Evolutionary conservation across 108 stramenopile species (phyloP).

Genomic region (Pelagomonas calceolata): DNA sequence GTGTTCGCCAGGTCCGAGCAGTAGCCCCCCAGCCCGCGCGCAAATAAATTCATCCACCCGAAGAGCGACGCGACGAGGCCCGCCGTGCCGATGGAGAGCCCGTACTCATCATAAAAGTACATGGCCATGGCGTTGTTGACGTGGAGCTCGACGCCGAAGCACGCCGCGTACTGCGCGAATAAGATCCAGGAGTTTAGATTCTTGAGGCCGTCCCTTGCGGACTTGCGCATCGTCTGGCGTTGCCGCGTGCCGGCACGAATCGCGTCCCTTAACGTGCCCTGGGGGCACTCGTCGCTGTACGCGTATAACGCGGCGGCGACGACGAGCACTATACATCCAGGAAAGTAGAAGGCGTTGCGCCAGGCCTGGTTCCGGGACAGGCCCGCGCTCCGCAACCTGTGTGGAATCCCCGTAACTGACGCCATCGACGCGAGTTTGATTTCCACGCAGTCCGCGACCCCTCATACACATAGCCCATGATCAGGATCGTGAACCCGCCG

Average conservation of each 20-base stretch:
- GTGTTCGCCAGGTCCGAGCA: constrained; percentile 32
- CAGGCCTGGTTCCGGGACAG: constrained; percentile 48
- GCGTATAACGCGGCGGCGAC: constrained; percentile 36
- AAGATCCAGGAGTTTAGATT: constrained; percentile 76
- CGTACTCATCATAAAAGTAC: constrained; percentile 68
- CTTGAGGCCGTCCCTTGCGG: constrained; percentile 50
- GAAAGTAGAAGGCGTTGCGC: constrained; percentile 59
- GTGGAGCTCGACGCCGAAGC: constrained; percentile 82
- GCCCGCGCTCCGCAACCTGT: constrained; percentile 53
- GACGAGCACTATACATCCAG: constrained; percentile 48
- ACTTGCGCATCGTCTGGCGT: constrained; percentile 35
- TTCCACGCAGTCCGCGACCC: constrained; percentile 73
- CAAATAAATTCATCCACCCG: constrained; percentile 64
- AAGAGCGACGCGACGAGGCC: constrained; percentile 62
- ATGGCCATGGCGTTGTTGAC: constrained; percentile 70
- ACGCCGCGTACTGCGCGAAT: constrained; percentile 69
- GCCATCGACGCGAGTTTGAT: constrained; percentile 81
- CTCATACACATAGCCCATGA: constrained; percentile 58
- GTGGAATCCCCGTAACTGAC: too few species aligned
- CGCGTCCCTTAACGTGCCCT: constrained; percentile 65
- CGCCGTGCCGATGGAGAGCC: constrained; percentile 53
- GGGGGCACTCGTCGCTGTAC: constrained; percentile 64
- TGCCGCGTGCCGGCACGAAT: constrained; percentile 59
- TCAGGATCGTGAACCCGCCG: constrained; percentile 66
- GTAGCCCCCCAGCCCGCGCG: constrained; percentile 46